phyloP scores from a whole-genome alignment of 305 asterid species.

The Solanum hybrid region DNA sequence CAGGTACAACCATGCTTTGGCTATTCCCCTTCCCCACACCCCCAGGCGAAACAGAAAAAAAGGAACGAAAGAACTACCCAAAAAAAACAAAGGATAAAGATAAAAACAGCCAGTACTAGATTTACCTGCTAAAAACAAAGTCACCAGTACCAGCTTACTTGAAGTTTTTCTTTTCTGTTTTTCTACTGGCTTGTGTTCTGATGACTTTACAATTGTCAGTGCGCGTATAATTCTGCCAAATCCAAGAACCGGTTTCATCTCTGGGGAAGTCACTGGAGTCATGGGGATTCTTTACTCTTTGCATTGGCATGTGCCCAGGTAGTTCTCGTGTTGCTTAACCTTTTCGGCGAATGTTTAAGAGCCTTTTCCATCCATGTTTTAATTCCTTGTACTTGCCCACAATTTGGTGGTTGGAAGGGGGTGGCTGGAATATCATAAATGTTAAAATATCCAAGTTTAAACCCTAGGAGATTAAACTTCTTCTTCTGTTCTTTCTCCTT shows the following conservation, averaged over 20 bases:
- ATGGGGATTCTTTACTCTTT: slow-evolving; percentile 97
- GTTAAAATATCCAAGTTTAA: neutral
- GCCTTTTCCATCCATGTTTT: neutral
- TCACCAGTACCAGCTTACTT: neutral
- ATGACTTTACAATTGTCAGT: slow-evolving; percentile 35
- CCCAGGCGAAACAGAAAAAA: neutral
- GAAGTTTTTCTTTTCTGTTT: neutral
- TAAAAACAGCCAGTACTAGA: neutral
- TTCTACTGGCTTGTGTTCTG: slow-evolving; percentile 7
- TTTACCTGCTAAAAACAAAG: neutral
- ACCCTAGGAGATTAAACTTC: neutral
- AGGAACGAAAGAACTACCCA: neutral
- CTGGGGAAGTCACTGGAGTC: slow-evolving; percentile 98
- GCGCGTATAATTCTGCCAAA: slow-evolving; percentile 95
- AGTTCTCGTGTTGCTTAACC: slow-evolving; percentile 9
- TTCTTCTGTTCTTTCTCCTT: neutral
- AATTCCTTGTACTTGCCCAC: neutral
- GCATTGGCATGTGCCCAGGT: slow-evolving; percentile 95
- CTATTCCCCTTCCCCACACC: neutral
- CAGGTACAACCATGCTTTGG: slow-evolving; percentile 48
- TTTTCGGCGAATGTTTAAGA: neutral
- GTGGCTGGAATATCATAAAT: neutral
- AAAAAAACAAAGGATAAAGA: neutral
- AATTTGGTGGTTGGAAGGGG: neutral
- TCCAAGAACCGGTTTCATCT: slow-evolving; percentile 94